Percentiles rank a stretch among this genome's conserved stretches.
Conservation (phyloP, 1,139 yeast genomes). For the Meyerozyma athensensis region DNA sequence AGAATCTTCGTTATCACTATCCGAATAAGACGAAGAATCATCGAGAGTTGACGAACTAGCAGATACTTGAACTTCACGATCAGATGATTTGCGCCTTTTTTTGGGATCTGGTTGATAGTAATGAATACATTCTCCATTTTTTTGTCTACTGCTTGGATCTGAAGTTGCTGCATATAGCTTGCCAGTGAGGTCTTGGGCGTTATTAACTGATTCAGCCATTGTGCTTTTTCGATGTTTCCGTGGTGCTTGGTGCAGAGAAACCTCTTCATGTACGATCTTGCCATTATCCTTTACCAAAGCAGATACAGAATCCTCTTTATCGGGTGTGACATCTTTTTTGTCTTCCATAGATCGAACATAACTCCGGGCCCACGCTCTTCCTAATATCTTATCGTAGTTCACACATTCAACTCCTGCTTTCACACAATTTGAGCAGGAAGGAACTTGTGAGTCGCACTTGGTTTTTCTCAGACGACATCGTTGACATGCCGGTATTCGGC, state of each 20-base stretch:
- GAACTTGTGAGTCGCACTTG: conserved; percentile 79
- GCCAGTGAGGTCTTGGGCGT: no score
- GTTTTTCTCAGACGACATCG: conserved; percentile 77
- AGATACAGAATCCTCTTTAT: no score
- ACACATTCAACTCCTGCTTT: conserved; percentile 74
- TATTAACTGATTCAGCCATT: no score
- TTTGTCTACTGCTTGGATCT: no score
- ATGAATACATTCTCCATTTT: no score
- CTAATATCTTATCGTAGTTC: conserved; percentile 83
- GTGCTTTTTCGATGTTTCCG: no score
- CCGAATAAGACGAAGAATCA: background rate
- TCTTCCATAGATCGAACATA: background rate
- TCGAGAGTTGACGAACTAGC: background rate
- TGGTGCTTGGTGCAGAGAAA: no score
- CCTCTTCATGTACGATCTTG: no score
- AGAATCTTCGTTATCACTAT: background rate
- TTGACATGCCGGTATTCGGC: conserved; percentile 67
- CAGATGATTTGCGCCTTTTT: background rate
- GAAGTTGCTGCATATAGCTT: no score
- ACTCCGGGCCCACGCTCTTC: conserved; percentile 32
- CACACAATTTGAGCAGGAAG: conserved; percentile 70
- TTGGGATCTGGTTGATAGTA: no score
- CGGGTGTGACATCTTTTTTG: background rate
- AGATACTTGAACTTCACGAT: no score
- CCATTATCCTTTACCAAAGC: no score